Conservation (phyloP, 1,284 basidiomycete genomes). For the Athelia psychrophila region DNA sequence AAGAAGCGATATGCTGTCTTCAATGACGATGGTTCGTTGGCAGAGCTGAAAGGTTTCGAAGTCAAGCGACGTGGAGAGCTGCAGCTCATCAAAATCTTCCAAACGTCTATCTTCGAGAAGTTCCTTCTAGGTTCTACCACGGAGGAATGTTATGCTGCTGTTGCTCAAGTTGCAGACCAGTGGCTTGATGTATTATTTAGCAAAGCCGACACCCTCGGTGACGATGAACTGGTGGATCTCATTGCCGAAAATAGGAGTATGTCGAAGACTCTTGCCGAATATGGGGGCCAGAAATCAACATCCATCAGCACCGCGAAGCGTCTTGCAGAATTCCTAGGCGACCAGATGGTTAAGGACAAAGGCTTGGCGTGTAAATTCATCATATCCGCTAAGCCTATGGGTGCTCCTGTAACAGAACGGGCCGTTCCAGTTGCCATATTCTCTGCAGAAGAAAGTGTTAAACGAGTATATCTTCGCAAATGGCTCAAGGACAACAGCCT, state of each 20-base stretch:
- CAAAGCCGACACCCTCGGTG: slow-evolving; percentile 80
- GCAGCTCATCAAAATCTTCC: slow-evolving; percentile 99
- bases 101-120: slow-evolving; percentile 97
- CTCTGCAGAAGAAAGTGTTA: slow-evolving; percentile 90
- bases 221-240: slow-evolving; percentile 95
- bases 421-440: slow-evolving; percentile 99
- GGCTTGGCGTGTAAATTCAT: slow-evolving; percentile 99
- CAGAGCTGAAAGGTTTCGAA: slow-evolving; percentile 98
- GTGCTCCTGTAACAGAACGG: slow-evolving; percentile 95
- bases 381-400: slow-evolving; percentile 92
- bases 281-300: slow-evolving; percentile 95
- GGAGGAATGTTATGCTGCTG: slow-evolving; percentile 94
- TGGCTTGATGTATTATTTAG: slow-evolving; percentile 97
- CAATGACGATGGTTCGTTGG: slow-evolving; percentile 95
- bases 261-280: slow-evolving; percentile 96
- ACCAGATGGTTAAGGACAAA: slow-evolving; percentile 99
- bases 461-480: slow-evolving; percentile 88
- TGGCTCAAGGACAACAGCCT: slow-evolving; percentile 96
- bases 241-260: slow-evolving; percentile 99
- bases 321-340: slow-evolving; percentile 95
- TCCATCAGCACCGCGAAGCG: slow-evolving; percentile 96
- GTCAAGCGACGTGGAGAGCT: slow-evolving; percentile 98
- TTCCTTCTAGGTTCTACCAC: slow-evolving; percentile 93
- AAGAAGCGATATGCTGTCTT: slow-evolving; percentile 99
- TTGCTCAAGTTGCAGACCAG: slow-evolving; percentile 92